phyloP scores from a whole-genome alignment of 768 basidiomycete genomes.

The Ramaria rubella region DNA sequence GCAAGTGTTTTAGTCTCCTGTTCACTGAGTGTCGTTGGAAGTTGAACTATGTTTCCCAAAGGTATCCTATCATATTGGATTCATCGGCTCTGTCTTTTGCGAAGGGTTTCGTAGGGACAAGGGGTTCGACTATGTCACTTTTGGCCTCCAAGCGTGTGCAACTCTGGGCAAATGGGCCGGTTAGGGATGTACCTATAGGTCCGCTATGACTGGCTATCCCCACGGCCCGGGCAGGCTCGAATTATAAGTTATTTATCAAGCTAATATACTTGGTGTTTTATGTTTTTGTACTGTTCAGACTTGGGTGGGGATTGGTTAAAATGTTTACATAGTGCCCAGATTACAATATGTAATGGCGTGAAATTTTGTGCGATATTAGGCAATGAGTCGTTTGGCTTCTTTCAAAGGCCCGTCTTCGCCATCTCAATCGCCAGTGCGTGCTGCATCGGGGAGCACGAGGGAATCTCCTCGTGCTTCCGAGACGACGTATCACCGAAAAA shows the following conservation, averaged over 20 bases:
- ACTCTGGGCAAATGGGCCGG: slow-evolving; percentile 17
- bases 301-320: too few relatives aligned
- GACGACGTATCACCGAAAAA: slow-evolving; percentile 75
- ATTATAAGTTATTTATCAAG: too few relatives aligned
- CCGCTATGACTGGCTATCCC: too few relatives aligned
- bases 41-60: neutral
- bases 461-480: slow-evolving; percentile 44
- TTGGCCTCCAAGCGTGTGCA: slow-evolving; percentile 16
- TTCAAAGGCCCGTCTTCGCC: slow-evolving; percentile 79
- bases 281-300: too few relatives aligned
- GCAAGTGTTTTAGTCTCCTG: slow-evolving; percentile 23
- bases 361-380: too few relatives aligned
- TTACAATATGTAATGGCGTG: too few relatives aligned
- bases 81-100: slow-evolving; percentile 17
- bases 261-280: too few relatives aligned
- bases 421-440: slow-evolving; percentile 51
- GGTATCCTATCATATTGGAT: slow-evolving; percentile 17
- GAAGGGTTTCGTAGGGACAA: slow-evolving; percentile 20
- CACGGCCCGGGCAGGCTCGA: too few relatives aligned
- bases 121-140: slow-evolving; percentile 17
- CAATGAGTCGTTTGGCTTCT: slow-evolving; percentile 61
- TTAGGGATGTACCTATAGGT: slow-evolving; percentile 9
- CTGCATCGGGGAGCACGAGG: slow-evolving; percentile 33
- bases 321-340: too few relatives aligned
- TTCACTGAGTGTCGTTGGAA: neutral